phyloP scores from a whole-genome alignment of 176 grass and related monocot species.

The Urochloa ruziziensis region DNA sequence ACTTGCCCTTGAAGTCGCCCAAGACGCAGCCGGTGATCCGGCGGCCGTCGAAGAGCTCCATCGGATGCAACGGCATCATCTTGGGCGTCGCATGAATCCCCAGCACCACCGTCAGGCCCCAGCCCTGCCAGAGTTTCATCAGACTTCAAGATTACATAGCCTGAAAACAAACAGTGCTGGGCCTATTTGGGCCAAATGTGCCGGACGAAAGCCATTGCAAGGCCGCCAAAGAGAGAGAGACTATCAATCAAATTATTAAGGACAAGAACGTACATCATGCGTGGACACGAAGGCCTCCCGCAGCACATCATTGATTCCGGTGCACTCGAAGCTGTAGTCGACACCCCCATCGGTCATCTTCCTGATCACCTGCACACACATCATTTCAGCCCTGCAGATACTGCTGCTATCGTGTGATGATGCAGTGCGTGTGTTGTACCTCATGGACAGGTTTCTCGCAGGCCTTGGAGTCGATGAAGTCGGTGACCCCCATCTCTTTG shows the following conservation, averaged over 20 bases:
- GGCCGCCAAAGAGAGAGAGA: neutral
- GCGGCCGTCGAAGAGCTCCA: constrained; percentile 84
- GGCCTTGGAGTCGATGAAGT: constrained; percentile 61
- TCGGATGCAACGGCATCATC: constrained; percentile 84
- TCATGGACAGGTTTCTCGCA: constrained; percentile 52
- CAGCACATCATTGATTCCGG: constrained; percentile 57
- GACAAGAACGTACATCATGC: constrained; percentile 55
- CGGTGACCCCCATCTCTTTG: constrained; percentile 76
- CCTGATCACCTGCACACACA: constrained; percentile 46
- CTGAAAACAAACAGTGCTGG: too few species aligned
- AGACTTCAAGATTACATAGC: too few species aligned
- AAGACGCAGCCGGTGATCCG: constrained; percentile 61
- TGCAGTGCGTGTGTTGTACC: too few species aligned
- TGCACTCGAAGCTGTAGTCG: constrained; percentile 92
- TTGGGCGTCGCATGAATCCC: constrained; percentile 73
- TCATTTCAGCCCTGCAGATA: neutral
- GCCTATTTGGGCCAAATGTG: too few species aligned
- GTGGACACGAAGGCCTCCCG: constrained; percentile 79
- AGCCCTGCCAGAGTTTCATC: constrained; percentile 42
- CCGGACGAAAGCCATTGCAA: too few species aligned
- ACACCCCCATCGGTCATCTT: constrained; percentile 80
- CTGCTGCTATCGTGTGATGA: too few species aligned
- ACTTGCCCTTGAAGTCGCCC: constrained; percentile 87
- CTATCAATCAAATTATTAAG: too few species aligned
- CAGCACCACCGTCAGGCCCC: constrained; percentile 75